Evolutionary conservation across 2,329 filamentous ascomycete genomes (phyloP), one percentile per base, ranked within the genome.

Genomic region (Fonsecaea pedrosoi): DNA sequence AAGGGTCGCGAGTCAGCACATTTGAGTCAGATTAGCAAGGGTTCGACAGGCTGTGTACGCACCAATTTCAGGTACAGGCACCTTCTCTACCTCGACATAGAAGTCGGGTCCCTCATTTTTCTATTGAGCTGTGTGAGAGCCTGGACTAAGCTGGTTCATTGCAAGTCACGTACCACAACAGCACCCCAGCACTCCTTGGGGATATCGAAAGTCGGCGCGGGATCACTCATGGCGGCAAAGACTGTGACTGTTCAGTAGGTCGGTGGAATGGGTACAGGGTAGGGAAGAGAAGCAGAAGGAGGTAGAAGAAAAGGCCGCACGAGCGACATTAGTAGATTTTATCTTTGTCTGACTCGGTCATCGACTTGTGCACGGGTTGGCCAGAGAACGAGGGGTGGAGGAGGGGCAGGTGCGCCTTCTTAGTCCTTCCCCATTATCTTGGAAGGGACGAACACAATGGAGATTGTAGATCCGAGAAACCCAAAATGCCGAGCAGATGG

Each of bases 51-150:
- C 35, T 21, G 34, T 48, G 55, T 9, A 59, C 69, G 8, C 65
- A 73, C 71, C 71, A 42, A 71, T 66, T 56, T 73, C 70, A 30
- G 71, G 70, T 25, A 73, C 71, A 38, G 71, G 71, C 13, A 73
- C 69, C 60, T 73, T 73, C 62, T 71, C 67, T 6, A 72, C 71
- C 45, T 70, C 69, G 37, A 72, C 66, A 9, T 70, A 69, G 65
- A 71, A 73, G 62, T 73, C 64, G 15, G 71, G 71, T 5, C 71
- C 71, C 61, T 73, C 71, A 66, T 73, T 65, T 58, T 70, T 70
- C 69, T 71, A 53, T 56, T 7, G 10, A 21, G 55, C 21, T 3
- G 12, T 45, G 38, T 66, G 15, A 60, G 65, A 54, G 13, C 25
- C 4, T 21, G 8, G 15, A 40, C 54, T 9, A 15, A n/a, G 37